A percentile compares a stretch with the other conserved stretches of the same genome.
These are phyloP conservation scores for Sporisorium reilianum DNA, from an alignment of 1,284 basidiomycete species.

Conservation along the genomic window DNA sequence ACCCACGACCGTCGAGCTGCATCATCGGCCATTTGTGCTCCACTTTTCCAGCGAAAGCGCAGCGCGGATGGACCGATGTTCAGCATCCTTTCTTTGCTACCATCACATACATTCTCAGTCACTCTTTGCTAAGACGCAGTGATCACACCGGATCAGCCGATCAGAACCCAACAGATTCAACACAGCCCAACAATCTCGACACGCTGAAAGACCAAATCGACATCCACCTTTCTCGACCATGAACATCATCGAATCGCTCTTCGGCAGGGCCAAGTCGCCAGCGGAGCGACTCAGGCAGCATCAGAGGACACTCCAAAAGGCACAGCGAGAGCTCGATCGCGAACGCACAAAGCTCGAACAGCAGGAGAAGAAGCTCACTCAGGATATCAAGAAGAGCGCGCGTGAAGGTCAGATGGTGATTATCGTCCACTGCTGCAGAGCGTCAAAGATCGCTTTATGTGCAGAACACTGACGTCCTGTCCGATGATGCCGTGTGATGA, in stretches of 20 bases:
- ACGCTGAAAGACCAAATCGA: neutral
- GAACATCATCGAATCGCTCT: conserved; percentile 71
- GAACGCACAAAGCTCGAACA: conserved; percentile 93
- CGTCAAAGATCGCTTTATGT: neutral
- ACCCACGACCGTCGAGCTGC: neutral
- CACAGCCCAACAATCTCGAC: neutral
- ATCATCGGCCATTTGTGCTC: neutral
- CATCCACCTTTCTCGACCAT: conserved; percentile 7
- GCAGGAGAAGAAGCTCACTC: conserved; percentile 74
- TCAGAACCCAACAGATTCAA: too few species aligned
- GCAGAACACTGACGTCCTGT: too few species aligned
- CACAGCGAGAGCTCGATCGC: conserved; percentile 95
- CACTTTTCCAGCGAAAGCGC: neutral
- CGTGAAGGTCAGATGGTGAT: conserved; percentile 93
- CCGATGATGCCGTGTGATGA: too few species aligned
- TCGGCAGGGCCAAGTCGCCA: conserved; percentile 92
- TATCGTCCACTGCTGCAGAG: conserved; percentile 15
- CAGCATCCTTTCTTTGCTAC: neutral
- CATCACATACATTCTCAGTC: neutral
- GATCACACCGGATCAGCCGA: neutral
- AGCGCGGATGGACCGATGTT: neutral
- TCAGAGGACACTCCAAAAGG: conserved; percentile 93
- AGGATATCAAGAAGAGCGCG: conserved; percentile 96
- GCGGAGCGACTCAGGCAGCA: conserved; percentile 96
- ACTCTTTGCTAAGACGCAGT: neutral